Evolutionary conservation across 129 eudicot genomes (phyloP).

Genomic region (Heracleum sosnowskyi): DNA sequence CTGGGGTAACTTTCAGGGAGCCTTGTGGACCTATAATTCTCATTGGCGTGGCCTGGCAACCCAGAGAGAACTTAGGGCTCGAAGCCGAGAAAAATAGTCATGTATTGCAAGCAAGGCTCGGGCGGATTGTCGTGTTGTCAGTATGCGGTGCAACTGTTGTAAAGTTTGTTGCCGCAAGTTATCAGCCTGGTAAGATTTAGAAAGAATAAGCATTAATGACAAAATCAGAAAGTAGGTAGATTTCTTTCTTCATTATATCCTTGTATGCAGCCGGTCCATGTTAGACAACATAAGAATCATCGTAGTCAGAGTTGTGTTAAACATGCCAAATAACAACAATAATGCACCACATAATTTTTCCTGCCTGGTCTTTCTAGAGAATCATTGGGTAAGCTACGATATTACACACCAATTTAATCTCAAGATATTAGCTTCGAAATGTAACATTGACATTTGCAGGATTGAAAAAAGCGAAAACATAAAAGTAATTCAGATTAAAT

Average conservation of each 20-base stretch:
- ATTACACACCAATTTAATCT: background rate
- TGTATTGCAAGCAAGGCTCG: conserved; percentile 79
- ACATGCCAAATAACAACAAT: background rate
- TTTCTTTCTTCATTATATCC: background rate
- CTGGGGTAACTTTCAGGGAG: background rate
- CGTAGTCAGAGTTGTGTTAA: no score
- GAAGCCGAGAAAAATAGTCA: conserved; percentile 85
- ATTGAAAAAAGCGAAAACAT: background rate
- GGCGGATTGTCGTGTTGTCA: conserved; percentile 89
- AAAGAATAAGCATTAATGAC: background rate
- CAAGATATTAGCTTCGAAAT: background rate
- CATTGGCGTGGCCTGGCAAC: conserved; percentile 88
- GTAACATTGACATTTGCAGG: background rate
- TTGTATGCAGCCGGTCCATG: background rate
- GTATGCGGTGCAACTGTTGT: conserved; percentile 74
- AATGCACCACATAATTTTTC: background rate
- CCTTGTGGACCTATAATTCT: background rate
- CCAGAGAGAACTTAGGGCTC: conserved; percentile 96
- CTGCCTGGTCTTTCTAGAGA: background rate
- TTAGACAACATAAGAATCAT: background rate
- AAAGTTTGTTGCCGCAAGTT: conserved; percentile 80
- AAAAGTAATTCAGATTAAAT: background rate
- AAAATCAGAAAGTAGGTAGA: background rate
- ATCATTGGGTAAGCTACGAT: background rate
- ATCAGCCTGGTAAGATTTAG: conserved; percentile 55